phyloP scores from a whole-genome alignment of 345 rosid genomes.

The Melaleuca quinquenervia region DNA sequence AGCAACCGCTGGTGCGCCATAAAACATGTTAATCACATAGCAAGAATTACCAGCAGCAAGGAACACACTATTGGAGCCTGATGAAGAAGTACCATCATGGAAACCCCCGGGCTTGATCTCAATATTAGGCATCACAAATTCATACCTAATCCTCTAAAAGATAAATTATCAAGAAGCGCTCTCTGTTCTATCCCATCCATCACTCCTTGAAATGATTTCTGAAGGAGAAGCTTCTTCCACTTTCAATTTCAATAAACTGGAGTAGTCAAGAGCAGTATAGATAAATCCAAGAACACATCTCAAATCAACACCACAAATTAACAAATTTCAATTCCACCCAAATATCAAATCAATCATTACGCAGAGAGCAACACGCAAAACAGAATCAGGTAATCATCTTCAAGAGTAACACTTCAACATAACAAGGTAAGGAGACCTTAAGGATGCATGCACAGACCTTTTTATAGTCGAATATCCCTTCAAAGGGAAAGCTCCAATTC shows the following conservation, averaged over 20 bases:
- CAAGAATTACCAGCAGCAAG: background rate
- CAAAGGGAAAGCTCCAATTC: too few relatives aligned
- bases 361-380: background rate
- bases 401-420: too few relatives aligned
- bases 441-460: too few relatives aligned
- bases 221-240: background rate
- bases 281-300: background rate
- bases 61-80: background rate
- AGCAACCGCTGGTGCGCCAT: constrained; percentile 48
- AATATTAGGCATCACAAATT: background rate
- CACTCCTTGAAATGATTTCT: background rate
- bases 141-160: background rate
- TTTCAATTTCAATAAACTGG: background rate
- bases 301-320: background rate
- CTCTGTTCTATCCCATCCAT: background rate
- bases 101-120: background rate
- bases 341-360: background rate
- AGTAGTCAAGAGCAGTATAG: background rate
- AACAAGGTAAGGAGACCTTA: too few relatives aligned
- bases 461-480: too few relatives aligned
- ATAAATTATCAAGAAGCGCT: background rate
- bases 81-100: background rate
- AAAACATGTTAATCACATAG: background rate
- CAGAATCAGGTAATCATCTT: too few relatives aligned
- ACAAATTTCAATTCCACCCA: background rate